Base-by-base conservation (phyloP, 305 asterid species). In the Fraxinus angustifolia region DNA sequence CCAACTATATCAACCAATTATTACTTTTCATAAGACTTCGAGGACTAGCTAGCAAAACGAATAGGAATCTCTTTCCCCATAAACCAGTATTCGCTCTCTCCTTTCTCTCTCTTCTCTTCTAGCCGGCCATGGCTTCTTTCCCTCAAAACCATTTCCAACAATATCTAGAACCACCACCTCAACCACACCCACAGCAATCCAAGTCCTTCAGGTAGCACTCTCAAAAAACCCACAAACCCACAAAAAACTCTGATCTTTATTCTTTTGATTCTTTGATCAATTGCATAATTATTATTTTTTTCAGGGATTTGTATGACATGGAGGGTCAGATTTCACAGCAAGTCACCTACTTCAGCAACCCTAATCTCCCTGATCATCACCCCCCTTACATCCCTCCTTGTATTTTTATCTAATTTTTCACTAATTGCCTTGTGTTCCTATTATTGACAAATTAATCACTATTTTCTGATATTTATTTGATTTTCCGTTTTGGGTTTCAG, bases 381-480 rank as follows among this genome's bases (percentile, higher is more conserved):
- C 97, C 95, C n/a, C 97, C 97, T 33, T 94, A 92, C 80, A 78
- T 91, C 38, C 95, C 97, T 85, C 95, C 97, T 26, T 91, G 98
- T 94, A 90, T 79, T 70, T 48, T 80, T n/a, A 72, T 65, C 80
- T 21, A 77, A 12, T 58, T 53, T 65, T 45, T 11, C 17, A 4
- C 75, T 73, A 1, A 45, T 72, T 72, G 36, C 38, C 8, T 67
- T 28, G 34, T 10, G 17, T 67, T 26, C 7, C 8, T 26, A 67
- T 30, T 67, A 12, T 28, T 30, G 8, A 67, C 36, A 26, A 67
- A 67, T 67, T 67, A 67, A 28, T 67, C 6, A 67, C 38, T 28
- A 28, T 67, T 12, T 67, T 67, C 19, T 67, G 38, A 11, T 1
- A 19, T 80, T 4, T 12, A n/a, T 2, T 40, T 80, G 36, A 5